Conservation (phyloP, 1,284 basidiomycete species). For the Ganoderma lingzhi region DNA sequence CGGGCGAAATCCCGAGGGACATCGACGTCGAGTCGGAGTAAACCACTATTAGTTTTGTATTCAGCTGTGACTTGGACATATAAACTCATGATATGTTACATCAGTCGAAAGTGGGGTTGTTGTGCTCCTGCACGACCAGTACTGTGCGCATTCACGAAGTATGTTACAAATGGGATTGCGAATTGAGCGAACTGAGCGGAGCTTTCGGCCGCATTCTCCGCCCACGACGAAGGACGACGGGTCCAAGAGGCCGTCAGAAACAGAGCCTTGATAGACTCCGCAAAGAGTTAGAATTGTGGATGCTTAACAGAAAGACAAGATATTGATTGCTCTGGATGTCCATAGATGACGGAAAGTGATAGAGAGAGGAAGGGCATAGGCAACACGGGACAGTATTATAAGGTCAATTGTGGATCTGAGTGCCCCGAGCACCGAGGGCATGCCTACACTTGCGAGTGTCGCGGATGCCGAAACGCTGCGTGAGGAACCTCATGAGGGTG, state of each 20-base stretch:
- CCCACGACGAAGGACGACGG: too few relatives aligned
- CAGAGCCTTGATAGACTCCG: not conserved
- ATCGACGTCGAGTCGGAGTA: slow-evolving; percentile 19
- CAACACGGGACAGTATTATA: too few relatives aligned
- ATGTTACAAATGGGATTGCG: too few relatives aligned
- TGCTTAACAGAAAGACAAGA: not conserved
- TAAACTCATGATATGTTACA: too few relatives aligned
- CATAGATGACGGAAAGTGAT: not conserved
- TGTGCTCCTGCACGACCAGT: too few relatives aligned
- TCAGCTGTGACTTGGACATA: too few relatives aligned
- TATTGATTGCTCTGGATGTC: not conserved
- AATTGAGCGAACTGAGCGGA: too few relatives aligned
- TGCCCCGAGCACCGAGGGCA: not conserved
- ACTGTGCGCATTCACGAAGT: too few relatives aligned
- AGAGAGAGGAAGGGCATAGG: not conserved
- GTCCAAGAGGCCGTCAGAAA: too few relatives aligned
- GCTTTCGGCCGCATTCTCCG: too few relatives aligned
- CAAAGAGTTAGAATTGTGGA: not conserved
- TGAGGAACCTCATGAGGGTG: not conserved
- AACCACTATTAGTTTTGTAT: not conserved
- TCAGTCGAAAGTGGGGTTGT: too few relatives aligned
- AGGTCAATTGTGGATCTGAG: not conserved
- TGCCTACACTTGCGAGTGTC: not conserved
- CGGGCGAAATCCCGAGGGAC: slow-evolving; percentile 31
- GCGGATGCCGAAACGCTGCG: not conserved